Percentiles rank a stretch among this genome's conserved stretches.
Evolutionary conservation across 2,329 filamentous ascomycete genomes (phyloP).

Genomic region (Colletotrichum sidae): DNA sequence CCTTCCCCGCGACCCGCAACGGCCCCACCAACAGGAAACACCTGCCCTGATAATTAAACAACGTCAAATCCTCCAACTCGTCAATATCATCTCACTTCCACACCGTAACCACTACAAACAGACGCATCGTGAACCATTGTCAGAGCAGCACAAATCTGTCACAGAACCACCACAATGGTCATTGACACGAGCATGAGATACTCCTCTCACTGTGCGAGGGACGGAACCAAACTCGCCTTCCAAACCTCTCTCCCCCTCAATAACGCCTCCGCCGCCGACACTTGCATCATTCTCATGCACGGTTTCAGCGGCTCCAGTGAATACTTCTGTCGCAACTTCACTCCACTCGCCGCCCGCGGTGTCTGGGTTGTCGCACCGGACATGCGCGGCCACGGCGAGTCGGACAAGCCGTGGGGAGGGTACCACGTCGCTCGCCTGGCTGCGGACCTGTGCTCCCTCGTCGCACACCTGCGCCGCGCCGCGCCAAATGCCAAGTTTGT

Average conservation of each 20-base stretch:
- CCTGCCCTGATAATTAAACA: slow-evolving; percentile 12
- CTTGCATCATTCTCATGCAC: slow-evolving; percentile 51
- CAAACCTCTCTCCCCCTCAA: slow-evolving; percentile 48
- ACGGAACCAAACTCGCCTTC: slow-evolving; percentile 49
- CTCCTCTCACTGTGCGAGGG: slow-evolving; percentile 44
- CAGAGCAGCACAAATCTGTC: slow-evolving; percentile 44
- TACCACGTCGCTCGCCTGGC: slow-evolving; percentile 55
- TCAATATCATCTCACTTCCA: not conserved
- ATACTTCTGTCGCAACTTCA: slow-evolving; percentile 52
- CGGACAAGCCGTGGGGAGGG: slow-evolving; percentile 46
- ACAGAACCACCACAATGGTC: slow-evolving; percentile 6
- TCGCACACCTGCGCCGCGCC: slow-evolving; percentile 42
- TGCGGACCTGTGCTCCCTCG: slow-evolving; percentile 48
- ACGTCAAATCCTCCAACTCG: not conserved
- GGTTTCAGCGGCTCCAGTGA: slow-evolving; percentile 54
- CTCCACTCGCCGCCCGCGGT: slow-evolving; percentile 41
- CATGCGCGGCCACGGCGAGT: slow-evolving; percentile 53
- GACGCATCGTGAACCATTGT: slow-evolving; percentile 45
- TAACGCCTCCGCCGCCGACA: slow-evolving; percentile 18
- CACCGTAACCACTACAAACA: slow-evolving; percentile 6
- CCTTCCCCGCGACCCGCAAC: slow-evolving; percentile 20
- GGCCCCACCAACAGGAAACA: slow-evolving; percentile 32
- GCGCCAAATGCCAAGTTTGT: slow-evolving; percentile 41
- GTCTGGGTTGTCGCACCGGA: slow-evolving; percentile 53
- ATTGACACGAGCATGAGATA: slow-evolving; percentile 44